Conservation (phyloP, 306 rosid species). For the Prunus salicina region DNA sequence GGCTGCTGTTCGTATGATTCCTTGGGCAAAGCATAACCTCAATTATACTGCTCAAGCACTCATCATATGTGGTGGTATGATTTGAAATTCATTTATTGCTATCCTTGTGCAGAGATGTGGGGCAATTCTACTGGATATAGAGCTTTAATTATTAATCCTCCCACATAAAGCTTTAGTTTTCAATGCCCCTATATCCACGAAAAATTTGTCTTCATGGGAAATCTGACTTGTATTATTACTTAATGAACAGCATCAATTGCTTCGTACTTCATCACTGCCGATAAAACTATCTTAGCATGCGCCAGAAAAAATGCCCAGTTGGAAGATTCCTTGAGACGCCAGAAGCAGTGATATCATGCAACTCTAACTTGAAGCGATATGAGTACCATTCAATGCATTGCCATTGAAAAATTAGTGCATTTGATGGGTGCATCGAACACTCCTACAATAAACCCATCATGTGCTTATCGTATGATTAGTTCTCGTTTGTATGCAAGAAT, state of each 20-base stretch:
- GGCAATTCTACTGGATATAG: background rate
- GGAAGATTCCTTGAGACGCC: constrained; percentile 58
- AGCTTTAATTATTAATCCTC: background rate
- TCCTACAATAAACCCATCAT: background rate
- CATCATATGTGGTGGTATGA: constrained; percentile 78
- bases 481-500: background rate
- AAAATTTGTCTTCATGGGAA: background rate
- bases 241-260: constrained; percentile 76
- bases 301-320: constrained; percentile 77
- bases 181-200: too few relatives aligned
- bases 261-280: constrained; percentile 74
- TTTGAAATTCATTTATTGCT: background rate
- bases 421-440: background rate
- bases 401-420: background rate
- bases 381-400: background rate
- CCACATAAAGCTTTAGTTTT: background rate
- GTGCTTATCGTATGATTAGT: background rate
- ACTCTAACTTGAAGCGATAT: background rate
- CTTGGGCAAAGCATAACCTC: constrained; percentile 98
- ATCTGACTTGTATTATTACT: constrained; percentile 17
- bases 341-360: constrained; percentile 19
- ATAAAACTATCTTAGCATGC: constrained; percentile 80
- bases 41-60: constrained; percentile 94
- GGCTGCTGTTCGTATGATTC: constrained; percentile 70
- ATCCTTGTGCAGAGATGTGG: background rate